Percentiles rank a stretch among this genome's conserved stretches.
Conservation (phyloP, 1,139 yeast species). For the Diutina pseudorugosa region DNA sequence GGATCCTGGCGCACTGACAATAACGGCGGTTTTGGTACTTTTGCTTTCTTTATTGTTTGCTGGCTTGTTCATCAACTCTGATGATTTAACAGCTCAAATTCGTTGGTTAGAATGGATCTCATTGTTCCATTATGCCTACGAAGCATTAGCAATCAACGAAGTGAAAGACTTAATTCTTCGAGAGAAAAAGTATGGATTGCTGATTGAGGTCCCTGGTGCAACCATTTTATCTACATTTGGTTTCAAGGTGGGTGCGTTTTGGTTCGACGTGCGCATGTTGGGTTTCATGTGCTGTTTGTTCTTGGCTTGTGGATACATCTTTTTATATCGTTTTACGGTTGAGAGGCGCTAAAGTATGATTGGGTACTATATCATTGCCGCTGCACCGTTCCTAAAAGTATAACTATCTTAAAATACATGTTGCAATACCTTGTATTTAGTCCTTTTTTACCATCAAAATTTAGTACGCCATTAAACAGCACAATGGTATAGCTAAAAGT, state of each 20-base stretch:
- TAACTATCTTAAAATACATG: no score
- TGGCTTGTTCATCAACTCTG: slow-evolving; percentile 80
- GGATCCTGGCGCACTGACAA: slow-evolving; percentile 90
- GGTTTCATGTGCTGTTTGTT: slow-evolving; percentile 39
- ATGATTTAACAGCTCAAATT: slow-evolving; percentile 57
- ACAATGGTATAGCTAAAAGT: no score
- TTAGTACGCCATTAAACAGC: no score
- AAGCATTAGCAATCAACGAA: slow-evolving; percentile 83
- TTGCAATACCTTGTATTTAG: no score
- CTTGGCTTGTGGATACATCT: slow-evolving; percentile 56
- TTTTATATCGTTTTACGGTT: slow-evolving; percentile 58
- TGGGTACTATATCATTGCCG: neutral
- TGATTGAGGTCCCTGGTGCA: slow-evolving; percentile 98
- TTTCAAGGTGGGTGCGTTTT: slow-evolving; percentile 67
- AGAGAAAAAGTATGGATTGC: slow-evolving; percentile 84
- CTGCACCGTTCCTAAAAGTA: no score
- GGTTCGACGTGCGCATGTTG: slow-evolving; percentile 49
- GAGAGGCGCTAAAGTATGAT: slow-evolving; percentile 44
- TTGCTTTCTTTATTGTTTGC: slow-evolving; percentile 83
- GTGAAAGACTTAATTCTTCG: slow-evolving; percentile 77
- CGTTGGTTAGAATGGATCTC: slow-evolving; percentile 78
- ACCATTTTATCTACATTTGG: slow-evolving; percentile 93
- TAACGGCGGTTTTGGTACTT: slow-evolving; percentile 73
- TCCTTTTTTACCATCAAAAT: no score
- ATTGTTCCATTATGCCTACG: slow-evolving; percentile 91